A percentile compares a stretch with the other conserved stretches of the same genome.
phyloP scores from a whole-genome alignment of 495 filamentous ascomycete species.

The Rusavskia elegans region DNA sequence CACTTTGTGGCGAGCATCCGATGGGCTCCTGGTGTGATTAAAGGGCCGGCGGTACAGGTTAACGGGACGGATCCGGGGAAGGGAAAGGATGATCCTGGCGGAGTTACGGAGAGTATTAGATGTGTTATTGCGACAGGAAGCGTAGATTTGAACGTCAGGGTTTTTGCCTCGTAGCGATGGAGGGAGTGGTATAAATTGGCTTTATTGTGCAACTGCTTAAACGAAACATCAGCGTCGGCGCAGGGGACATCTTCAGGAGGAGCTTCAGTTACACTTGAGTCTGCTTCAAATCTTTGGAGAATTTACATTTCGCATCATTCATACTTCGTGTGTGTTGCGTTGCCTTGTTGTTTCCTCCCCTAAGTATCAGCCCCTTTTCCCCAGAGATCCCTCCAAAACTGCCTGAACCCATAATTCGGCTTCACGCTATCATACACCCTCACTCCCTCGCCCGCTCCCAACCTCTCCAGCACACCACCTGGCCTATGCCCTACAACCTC shows the following conservation, averaged over 20 bases:
- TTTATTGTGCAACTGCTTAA: too few species aligned
- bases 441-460: conserved; percentile 31
- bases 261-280: neutral
- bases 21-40: conserved; percentile 74
- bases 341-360: neutral
- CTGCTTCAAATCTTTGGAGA: neutral
- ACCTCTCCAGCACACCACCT: conserved; percentile 34
- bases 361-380: conserved; percentile 16
- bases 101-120: conserved; percentile 30
- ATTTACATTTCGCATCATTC: neutral
- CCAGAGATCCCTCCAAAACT: conserved; percentile 80
- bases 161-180: conserved; percentile 32
- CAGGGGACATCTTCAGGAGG: neutral
- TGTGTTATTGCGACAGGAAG: conserved; percentile 51
- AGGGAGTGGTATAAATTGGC: neutral
- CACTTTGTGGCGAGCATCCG: conserved; percentile 79
- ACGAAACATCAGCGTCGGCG: neutral
- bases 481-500: conserved; percentile 19
- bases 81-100: conserved; percentile 16
- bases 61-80: conserved; percentile 31
- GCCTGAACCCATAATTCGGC: conserved; percentile 65
- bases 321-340: too few species aligned
- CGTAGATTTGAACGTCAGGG: conserved; percentile 44
- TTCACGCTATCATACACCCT: conserved; percentile 56
- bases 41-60: conserved; percentile 33